Evolutionary conservation across 2,329 filamentous ascomycete species (phyloP).

Genomic region (Stemphylium beticola): DNA sequence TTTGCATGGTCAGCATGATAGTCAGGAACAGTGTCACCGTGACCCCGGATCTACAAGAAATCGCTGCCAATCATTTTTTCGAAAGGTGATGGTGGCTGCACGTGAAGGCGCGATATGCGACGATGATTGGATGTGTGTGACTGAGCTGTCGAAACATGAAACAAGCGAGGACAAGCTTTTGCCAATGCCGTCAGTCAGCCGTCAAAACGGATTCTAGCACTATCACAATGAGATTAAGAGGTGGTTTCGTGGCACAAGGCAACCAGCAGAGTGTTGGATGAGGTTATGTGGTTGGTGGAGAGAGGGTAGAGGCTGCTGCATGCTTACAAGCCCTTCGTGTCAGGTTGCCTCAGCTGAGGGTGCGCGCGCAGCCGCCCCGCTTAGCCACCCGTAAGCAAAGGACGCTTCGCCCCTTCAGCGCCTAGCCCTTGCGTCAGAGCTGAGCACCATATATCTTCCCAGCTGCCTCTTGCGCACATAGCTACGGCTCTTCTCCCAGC

Average conservation of each 20-base stretch:
- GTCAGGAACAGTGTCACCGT: constrained; percentile 1
- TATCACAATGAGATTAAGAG: constrained; percentile 1
- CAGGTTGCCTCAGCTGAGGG: neutral
- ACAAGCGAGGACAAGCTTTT: constrained; percentile 27
- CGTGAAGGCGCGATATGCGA: constrained; percentile 14
- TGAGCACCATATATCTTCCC: neutral
- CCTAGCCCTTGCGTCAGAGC: neutral
- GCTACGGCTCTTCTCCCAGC: neutral
- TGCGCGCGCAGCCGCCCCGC: neutral
- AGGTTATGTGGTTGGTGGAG: neutral
- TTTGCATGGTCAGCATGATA: constrained; percentile 1
- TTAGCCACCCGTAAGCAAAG: neutral
- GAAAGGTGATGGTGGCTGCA: constrained; percentile 3
- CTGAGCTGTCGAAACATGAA: constrained; percentile 29
- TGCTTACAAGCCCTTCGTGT: constrained; percentile 1
- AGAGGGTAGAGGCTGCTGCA: neutral
- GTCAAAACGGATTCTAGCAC: constrained; percentile 3
- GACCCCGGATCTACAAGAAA: neutral
- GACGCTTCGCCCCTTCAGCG: neutral
- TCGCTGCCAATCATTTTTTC: constrained; percentile 19
- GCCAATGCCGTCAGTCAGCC: constrained; percentile 19
- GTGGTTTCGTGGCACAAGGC: neutral
- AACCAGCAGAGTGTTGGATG: neutral
- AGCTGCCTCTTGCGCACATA: neutral
- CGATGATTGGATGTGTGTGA: constrained; percentile 24